Base-by-base conservation (phyloP, 2,329 filamentous ascomycete genomes). In the Trichoderma afroharzianum region DNA sequence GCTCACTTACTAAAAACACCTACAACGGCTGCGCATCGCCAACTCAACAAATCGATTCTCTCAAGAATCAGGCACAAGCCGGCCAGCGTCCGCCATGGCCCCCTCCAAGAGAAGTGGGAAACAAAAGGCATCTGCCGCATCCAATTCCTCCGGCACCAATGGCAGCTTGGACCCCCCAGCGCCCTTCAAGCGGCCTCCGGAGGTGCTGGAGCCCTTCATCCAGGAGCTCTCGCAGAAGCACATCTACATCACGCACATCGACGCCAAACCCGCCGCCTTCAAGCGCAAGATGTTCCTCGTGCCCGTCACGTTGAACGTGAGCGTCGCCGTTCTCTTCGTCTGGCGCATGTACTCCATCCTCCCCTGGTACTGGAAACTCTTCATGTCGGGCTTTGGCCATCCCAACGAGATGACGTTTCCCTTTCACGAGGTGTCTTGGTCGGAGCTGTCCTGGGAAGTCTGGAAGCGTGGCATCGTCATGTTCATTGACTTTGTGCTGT, bases 201-300 rank as follows among this genome's bases (percentile, higher is more conserved):
- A 87, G 63, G 84, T 86, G 36, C 87, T 97, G 68, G 77, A 85
- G 64, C 87, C 90, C 12, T 91, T 97, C 79, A 86, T 92, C 77
- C 83, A 87, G 43, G 87, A 85, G 57, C 90, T 97, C 72, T 87
- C 90, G 72, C 85, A 87, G 70, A 83, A 87, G 70, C 89, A 93
- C 80, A 87, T 97, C 79, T 97, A 98, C 86, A 88, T 98, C 77
- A 87, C 92, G 33, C 94, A 97, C 83, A 85, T 97, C 81, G 95
- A 98, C 85, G 83, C 82, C 72, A 90, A 92, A 73, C 90, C 91
- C 0, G 81, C 82, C 24, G 85, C 86, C 32, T 89, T 95, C 82
- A 98, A 98, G 83, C 88, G 88, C 79, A 92, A 93, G 77, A 92
- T 97, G 77, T 98, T 97, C 82, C 77, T 90, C 62, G 90, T 97